These are phyloP conservation scores for Curvularia sp. DNA, from an alignment of 2,329 filamentous ascomycete species.

Conservation along the genomic window DNA sequence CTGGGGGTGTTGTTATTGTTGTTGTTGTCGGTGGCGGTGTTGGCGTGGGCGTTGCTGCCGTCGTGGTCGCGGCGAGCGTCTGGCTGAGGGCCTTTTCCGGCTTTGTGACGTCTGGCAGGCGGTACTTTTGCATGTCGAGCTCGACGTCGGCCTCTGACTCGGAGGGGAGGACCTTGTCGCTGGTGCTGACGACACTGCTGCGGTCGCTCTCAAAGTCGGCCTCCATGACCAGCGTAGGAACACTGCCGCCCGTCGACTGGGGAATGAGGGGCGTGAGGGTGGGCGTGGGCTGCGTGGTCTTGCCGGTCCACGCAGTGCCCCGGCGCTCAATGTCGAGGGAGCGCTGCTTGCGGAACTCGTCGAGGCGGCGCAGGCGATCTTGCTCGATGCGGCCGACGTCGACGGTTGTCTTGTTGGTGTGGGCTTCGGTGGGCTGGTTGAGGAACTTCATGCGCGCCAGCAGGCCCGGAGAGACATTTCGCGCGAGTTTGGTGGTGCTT, in stretches of 20 bases:
- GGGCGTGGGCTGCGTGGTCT: slow-evolving; percentile 14
- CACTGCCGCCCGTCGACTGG: slow-evolving; percentile 48
- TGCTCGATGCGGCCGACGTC: slow-evolving; percentile 72
- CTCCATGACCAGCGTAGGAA: slow-evolving; percentile 49
- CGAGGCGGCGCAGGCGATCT: slow-evolving; percentile 72
- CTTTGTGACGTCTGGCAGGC: slow-evolving; percentile 74
- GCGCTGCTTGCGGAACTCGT: slow-evolving; percentile 67
- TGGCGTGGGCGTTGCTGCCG: slow-evolving; percentile 50
- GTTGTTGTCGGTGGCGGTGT: slow-evolving; percentile 7
- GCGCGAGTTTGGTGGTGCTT: slow-evolving; percentile 44
- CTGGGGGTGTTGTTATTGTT: slow-evolving; percentile 50
- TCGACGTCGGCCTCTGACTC: slow-evolving; percentile 56
- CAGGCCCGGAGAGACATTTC: slow-evolving; percentile 53
- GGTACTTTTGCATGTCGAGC: slow-evolving; percentile 74
- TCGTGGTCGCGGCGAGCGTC: slow-evolving; percentile 38
- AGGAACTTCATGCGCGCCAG: slow-evolving; percentile 55
- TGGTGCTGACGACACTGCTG: slow-evolving; percentile 59
- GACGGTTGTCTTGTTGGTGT: slow-evolving; percentile 32
- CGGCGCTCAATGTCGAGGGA: slow-evolving; percentile 66
- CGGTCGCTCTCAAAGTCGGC: slow-evolving; percentile 54
- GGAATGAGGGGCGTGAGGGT: slow-evolving; percentile 33
- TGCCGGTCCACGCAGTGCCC: slow-evolving; percentile 74
- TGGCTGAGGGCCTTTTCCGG: slow-evolving; percentile 59
- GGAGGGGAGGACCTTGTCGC: slow-evolving; percentile 61
- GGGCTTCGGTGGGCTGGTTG: slow-evolving; percentile 46